Percentiles rank a stretch among this genome's conserved stretches.
These are phyloP conservation scores for Solanum aculeatissimum DNA, from an alignment of 305 asterid genomes.

Conservation along the genomic window DNA sequence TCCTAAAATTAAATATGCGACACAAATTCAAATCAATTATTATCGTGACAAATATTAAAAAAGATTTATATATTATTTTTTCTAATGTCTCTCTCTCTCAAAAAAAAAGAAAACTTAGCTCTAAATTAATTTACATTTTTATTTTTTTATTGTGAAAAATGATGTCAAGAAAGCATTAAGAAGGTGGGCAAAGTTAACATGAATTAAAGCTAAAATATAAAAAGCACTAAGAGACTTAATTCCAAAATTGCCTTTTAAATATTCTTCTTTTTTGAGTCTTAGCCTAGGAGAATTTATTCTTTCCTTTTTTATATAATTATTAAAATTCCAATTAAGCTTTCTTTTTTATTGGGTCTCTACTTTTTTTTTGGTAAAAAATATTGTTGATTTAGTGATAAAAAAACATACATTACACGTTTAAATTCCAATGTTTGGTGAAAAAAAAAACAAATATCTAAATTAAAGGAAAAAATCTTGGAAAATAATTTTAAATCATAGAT, in stretches of 20 bases:
- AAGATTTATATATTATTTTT: neutral
- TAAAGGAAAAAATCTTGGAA: neutral
- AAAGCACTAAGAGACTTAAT: neutral
- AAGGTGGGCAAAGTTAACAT: conserved; percentile 17
- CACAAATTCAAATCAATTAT: neutral
- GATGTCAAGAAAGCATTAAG: neutral
- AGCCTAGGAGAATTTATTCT: conserved; percentile 19
- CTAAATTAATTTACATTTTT: neutral
- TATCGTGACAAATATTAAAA: neutral
- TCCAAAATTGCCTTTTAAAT: neutral
- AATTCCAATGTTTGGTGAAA: neutral
- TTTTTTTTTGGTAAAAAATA: neutral
- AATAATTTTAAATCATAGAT: neutral
- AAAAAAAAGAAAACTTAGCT: neutral
- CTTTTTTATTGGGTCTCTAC: neutral
- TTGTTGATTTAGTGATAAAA: neutral
- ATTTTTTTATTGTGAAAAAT: neutral
- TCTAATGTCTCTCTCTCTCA: neutral
- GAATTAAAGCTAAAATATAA: conserved; percentile 18
- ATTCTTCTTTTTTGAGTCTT: conserved; percentile 3
- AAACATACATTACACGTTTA: neutral
- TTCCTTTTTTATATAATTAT: neutral
- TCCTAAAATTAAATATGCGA: neutral
- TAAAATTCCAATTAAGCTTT: neutral
- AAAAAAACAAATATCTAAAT: neutral